Percentiles rank a stretch among this genome's conserved stretches.
phyloP scores from a whole-genome alignment of 345 rosid species.

The Lepidium africanum region DNA sequence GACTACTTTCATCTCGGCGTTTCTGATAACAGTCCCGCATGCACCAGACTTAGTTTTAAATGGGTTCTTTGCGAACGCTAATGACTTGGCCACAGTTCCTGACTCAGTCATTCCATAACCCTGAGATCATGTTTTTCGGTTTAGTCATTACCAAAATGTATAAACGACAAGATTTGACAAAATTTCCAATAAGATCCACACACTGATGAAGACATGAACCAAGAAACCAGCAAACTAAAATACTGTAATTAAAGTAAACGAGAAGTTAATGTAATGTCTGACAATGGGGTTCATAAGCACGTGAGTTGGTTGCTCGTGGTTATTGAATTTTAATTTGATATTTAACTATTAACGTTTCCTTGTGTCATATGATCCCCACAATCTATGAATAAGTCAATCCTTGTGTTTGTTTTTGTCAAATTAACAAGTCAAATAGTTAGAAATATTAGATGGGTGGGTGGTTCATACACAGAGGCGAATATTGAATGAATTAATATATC shows the following conservation, averaged over 20 bases:
- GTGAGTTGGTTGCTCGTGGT: slow-evolving; percentile 9
- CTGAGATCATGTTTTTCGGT: slow-evolving; percentile 19
- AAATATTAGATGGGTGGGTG: not conserved
- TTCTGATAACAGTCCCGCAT: slow-evolving; percentile 79
- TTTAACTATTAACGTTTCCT: not conserved
- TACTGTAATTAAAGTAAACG: not conserved
- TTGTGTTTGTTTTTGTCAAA: not conserved
- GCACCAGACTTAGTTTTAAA: slow-evolving; percentile 67
- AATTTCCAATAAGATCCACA: not conserved
- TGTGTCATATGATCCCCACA: not conserved
- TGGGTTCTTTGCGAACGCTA: slow-evolving; percentile 72
- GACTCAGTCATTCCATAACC: slow-evolving; percentile 98
- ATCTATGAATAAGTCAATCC: not conserved
- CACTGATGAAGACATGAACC: slow-evolving; percentile 8
- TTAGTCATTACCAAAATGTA: not conserved
- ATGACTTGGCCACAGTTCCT: slow-evolving; percentile 76
- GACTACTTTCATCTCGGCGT: slow-evolving; percentile 84
- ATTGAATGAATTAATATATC: not conserved
- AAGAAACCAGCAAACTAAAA: not conserved
- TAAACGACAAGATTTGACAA: not conserved
- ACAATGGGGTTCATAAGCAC: not conserved
- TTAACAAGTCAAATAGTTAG: not conserved
- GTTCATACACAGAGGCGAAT: not conserved
- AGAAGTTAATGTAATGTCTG: not conserved
- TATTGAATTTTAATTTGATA: not conserved